Evolutionary conservation across 2,329 filamentous ascomycete species (phyloP), one percentile per base, ranked within the genome.

Genomic region (Huntiella savannae): DNA sequence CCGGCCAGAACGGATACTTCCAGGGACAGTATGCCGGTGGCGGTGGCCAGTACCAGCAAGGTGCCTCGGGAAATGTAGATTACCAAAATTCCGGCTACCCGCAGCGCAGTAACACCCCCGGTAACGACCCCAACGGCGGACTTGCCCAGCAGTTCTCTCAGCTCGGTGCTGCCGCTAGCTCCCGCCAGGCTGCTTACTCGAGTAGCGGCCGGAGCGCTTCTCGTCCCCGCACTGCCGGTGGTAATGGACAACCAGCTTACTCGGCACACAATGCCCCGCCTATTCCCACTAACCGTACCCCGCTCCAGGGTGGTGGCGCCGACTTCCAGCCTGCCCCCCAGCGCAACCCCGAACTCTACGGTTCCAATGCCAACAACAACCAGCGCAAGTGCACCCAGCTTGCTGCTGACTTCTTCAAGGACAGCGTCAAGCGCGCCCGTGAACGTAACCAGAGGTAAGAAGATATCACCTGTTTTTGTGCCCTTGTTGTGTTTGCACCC

Each of bases 101-200:
- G 57, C 65, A 64, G 50, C 65, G 71, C 50, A 68, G 71, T 54
- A 70, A 69, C 55, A 70, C 73, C 3, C 72, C 75, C 4, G 73
- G 70, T 49, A 85, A 83, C 57, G 86, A 95, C 58, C 82, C 80
- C 54, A 92, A 88, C 55, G 91, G 85, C 56, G 87, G 86, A 28
- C 73, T 96, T 40, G 86, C 87, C 50, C 85, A 95, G 60, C 91
- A 98, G 61, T 93, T 96, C 62, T 92, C 88, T 49, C 86, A 95
- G 63, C 72, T 96, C 36, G 80, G 82, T 50, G 76, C 75, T 39
- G 77, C 75, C 38, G 77, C 77, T 77, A 70, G 33, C 70, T 73
- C 32, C 79, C 83, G 32, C 76, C 84, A 22, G 16, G 44, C 44
- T 15, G 41, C 43, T 11, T 50, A 50, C 44, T 77, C 75, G 50